A percentile compares a stretch with the other conserved stretches of the same genome.
phyloP scores from a whole-genome alignment of 352 stramenopile species.

The Pythium phragmitis region DNA sequence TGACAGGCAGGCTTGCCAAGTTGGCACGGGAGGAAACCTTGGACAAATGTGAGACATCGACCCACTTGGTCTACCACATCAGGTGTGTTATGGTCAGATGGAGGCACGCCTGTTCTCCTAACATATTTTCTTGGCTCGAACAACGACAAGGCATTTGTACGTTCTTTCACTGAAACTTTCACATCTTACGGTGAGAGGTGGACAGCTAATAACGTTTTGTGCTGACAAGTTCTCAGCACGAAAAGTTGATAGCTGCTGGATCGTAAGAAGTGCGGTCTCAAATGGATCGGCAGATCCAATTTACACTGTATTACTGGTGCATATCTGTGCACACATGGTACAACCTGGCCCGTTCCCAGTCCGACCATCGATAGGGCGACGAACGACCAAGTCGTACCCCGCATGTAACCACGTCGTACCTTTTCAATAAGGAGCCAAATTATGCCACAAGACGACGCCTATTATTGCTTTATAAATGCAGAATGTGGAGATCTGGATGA shows the following conservation, averaged over 20 bases:
- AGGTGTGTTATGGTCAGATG: slow-evolving; percentile 6
- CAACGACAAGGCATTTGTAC: not conserved
- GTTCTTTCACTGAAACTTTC: not conserved
- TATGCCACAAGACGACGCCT: too few species aligned
- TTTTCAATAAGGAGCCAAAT: too few species aligned
- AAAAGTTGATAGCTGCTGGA: too few species aligned
- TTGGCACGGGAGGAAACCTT: not conserved
- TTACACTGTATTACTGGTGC: too few species aligned
- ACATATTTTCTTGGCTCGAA: slow-evolving; percentile 1
- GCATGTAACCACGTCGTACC: slow-evolving; percentile 13
- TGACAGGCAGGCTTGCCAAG: too few species aligned
- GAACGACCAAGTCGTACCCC: slow-evolving; percentile 3
- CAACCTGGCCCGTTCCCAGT: not conserved
- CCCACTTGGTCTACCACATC: not conserved
- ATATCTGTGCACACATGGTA: too few species aligned
- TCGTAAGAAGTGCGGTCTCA: too few species aligned
- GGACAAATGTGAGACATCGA: not conserved
- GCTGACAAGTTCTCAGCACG: too few species aligned
- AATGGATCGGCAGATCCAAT: too few species aligned
- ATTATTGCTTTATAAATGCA: not conserved
- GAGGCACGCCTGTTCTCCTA: not conserved
- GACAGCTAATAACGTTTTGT: too few species aligned
- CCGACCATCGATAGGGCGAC: slow-evolving; percentile 4
- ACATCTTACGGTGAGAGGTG: too few species aligned
- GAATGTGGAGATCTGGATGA: too few species aligned